Percentiles rank a stretch among this genome's conserved stretches.
Evolutionary conservation across 805 yeast species (phyloP).

Genomic region (Candida nanaspora): DNA sequence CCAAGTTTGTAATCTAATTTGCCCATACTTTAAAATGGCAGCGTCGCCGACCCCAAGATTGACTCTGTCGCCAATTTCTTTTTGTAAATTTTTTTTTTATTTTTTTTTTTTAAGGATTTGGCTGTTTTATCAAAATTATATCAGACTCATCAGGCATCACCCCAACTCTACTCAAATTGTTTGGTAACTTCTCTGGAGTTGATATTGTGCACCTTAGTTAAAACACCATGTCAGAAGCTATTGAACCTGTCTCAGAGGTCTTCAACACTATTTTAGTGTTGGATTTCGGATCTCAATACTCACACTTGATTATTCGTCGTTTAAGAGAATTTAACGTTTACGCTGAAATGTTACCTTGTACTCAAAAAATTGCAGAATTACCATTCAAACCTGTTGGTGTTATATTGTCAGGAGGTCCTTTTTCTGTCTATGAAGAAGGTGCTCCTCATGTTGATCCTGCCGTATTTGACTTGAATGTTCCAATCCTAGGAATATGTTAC

Average conservation of each 20-base stretch:
- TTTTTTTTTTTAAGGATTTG: too few species aligned
- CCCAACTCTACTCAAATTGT: too few species aligned
- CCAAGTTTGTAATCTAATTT: too few species aligned
- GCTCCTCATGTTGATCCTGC: conserved; percentile 98
- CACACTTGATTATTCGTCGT: conserved; percentile 94
- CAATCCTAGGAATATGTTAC: conserved; percentile 95
- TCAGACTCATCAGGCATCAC: too few species aligned
- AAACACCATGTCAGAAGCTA: conserved; percentile 9
- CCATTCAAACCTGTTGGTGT: conserved; percentile 95
- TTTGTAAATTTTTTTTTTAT: too few species aligned
- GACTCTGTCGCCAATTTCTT: too few species aligned
- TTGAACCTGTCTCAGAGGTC: conserved; percentile 67
- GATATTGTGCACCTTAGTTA: too few species aligned
- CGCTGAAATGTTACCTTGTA: conserved; percentile 99
- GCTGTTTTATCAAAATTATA: too few species aligned
- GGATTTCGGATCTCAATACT: conserved; percentile 98
- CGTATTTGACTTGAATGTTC: conserved; percentile 84
- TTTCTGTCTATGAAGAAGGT: conserved; percentile 91
- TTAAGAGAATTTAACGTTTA: conserved; percentile 96
- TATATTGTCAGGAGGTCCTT: conserved; percentile 94
- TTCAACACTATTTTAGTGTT: conserved; percentile 96
- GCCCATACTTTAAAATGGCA: too few species aligned
- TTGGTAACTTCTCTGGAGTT: too few species aligned
- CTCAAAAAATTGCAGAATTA: conserved; percentile 90
- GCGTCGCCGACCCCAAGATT: too few species aligned